phyloP scores from a whole-genome alignment of 2,329 filamentous ascomycete species.

The Onygenales sp. region DNA sequence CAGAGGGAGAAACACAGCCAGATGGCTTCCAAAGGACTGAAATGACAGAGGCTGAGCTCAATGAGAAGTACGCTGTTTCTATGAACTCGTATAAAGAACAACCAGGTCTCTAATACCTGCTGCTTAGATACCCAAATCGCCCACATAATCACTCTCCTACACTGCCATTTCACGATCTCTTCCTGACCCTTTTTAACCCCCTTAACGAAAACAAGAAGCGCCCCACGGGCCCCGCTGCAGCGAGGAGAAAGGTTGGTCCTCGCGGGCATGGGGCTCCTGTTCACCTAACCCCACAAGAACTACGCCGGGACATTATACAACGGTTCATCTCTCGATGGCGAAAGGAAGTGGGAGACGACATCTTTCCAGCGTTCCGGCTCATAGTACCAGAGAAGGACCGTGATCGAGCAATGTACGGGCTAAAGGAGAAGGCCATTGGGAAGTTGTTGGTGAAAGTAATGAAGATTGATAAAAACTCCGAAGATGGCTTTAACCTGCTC shows the following conservation, averaged over 20 bases:
- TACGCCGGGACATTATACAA: conserved; percentile 70
- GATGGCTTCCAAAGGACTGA: not conserved
- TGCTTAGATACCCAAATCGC: conserved; percentile 64
- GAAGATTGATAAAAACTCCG: conserved; percentile 82
- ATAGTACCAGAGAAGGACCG: conserved; percentile 90
- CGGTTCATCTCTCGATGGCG: conserved; percentile 83
- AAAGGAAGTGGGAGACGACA: conserved; percentile 77
- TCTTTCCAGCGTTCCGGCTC: conserved; percentile 84
- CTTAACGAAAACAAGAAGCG: conserved; percentile 67
- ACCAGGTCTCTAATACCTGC: not conserved
- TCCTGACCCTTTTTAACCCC: conserved; percentile 71
- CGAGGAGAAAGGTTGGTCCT: conserved; percentile 50
- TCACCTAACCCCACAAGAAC: conserved; percentile 61
- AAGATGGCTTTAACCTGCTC: conserved; percentile 74
- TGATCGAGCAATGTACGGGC: conserved; percentile 81
- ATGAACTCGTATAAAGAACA: not conserved
- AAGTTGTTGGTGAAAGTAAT: conserved; percentile 86
- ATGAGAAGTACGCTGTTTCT: conserved; percentile 35
- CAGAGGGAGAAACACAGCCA: not conserved
- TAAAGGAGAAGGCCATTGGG: conserved; percentile 86
- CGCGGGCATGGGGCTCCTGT: conserved; percentile 37
- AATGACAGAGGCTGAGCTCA: conserved; percentile 36
- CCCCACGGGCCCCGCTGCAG: conserved; percentile 45
- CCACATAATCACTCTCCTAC: conserved; percentile 74
- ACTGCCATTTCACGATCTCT: conserved; percentile 71